Base-by-base conservation (phyloP, 2,329 filamentous ascomycete genomes). In the Ophiostoma australiae region DNA sequence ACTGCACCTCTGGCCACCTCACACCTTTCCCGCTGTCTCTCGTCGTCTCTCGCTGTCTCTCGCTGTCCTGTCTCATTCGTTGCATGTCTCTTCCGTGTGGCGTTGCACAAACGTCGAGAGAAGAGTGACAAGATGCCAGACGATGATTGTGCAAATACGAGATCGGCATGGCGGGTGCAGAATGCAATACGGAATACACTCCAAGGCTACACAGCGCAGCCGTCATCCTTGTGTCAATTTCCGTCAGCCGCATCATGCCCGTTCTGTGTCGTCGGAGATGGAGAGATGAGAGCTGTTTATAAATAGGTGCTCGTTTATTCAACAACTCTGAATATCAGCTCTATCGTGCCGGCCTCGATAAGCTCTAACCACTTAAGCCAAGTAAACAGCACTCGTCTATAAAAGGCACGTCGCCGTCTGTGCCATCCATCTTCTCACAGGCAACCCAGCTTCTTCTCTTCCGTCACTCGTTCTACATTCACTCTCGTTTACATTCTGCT, bases 221-320 rank as follows among this genome's bases (percentile, higher is more conserved):
- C 55, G 55, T 63, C 6, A 63, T 63, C 58, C 58, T 63, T 63
- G 58, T 63, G 58, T 27, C 11, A 31, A 58, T 58, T 58, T 27
- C 52, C 23, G 52, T 8, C 52, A 23, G 52, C n/a, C 10, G 52
- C 52, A n/a, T 33, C 27, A 63, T 63, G 58, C 58, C 6, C 27
- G 58, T 63, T 27, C 33, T 63, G 27, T 33, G 58, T 63, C 58
- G 58, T 17, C 58, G 58, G 27, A 33, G 13, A 31, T 33, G 27
- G 17, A 27, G 4, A 55, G 8, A 48, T 48, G 15, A 6, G 4
- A 39, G 8, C 10, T 39, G 13, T 39, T 11, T n/a, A 48, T 20
- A 2, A n/a, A 48, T 58, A 35, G 5, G 27, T 6, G 27, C 58
- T 63, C 58, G 27, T 55, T 55, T 55, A n/a, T 55, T 55, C 27